These are phyloP conservation scores for Lachancea nothofagi DNA, from an alignment of 805 yeast species.

Conservation along the genomic window DNA sequence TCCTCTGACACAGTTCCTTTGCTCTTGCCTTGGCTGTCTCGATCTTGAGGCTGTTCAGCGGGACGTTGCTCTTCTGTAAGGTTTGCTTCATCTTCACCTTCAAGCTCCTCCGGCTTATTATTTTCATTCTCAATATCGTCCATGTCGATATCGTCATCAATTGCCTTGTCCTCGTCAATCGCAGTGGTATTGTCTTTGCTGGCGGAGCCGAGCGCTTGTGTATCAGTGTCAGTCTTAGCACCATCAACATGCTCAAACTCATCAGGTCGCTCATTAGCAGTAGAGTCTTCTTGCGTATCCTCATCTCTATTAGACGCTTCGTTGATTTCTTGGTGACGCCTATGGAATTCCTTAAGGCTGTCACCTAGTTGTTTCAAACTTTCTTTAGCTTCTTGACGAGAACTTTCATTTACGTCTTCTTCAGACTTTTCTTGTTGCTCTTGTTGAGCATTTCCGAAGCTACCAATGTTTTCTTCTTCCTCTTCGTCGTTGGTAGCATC, in stretches of 20 bases:
- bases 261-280: conserved; percentile 67
- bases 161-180: conserved; percentile 74
- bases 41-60: conserved; percentile 22
- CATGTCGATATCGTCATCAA: conserved; percentile 60
- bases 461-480: conserved; percentile 63
- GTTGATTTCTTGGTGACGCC: conserved; percentile 80
- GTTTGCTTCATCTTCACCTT: conserved; percentile 33
- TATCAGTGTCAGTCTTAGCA: conserved; percentile 67
- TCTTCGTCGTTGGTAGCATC: conserved; percentile 52
- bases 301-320: conserved; percentile 54
- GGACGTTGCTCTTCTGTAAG: conserved; percentile 29
- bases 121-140: neutral
- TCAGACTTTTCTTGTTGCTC: conserved; percentile 37
- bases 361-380: conserved; percentile 88
- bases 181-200: conserved; percentile 70
- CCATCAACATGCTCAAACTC: conserved; percentile 83
- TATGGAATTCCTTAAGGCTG: conserved; percentile 83
- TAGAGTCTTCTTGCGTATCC: conserved; percentile 42
- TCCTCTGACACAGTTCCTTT: conserved; percentile 50
- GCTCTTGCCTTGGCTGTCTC: conserved; percentile 39
- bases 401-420: conserved; percentile 42
- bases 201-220: conserved; percentile 93
- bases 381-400: conserved; percentile 65
- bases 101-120: conserved; percentile 33
- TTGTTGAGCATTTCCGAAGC: conserved; percentile 50